Evolutionary conservation across 441 rosid species (phyloP), one percentile per base, ranked within the genome.

Genomic region (Brassica hybrid): DNA sequence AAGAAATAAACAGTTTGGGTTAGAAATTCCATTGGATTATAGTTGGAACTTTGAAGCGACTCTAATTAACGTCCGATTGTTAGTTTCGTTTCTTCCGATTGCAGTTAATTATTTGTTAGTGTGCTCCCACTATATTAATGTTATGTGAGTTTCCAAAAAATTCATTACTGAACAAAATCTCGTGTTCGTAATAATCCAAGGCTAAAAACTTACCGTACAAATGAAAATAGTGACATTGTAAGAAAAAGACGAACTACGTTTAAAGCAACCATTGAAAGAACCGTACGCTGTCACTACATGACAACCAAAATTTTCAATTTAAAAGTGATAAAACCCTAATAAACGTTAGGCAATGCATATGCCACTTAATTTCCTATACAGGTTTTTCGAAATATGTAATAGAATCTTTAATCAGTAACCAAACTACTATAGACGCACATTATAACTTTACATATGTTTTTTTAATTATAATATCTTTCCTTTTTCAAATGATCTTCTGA

Each of bases 181-280:
- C 36, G 3, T 64, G 19, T 9, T 64, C 23, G 18, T 36, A 17
- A 67, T 43, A 58, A 34, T 67, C 50, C 8, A 48, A 59, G n/a
- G 68, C 23, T 54, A 58, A 59, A 23, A n/a, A 27, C 66, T 5
- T 5, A 36, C 73, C 81, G 81, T 66, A 72, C 73, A 23, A 66
- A 65, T 19, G 41, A 61, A 48, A 59, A 64, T 19, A 72, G 68
- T 58, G 57, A 23, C 12, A 50, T 19, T 43, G 74, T 59, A 78
- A 78, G 77, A 78, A 72, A 78, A 78, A 78, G 81, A 78, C 72
- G 72, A 79, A 70, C 45, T 56, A 75, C 78, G 78, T 79, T 72
- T 75, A 79, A 79, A 79, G 76, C 72, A 27, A 25, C 43, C 63
- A 65, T 38, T 71, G 34, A 70, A 50, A 57, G 54, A 69, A 48